Percentiles rank a stretch among this genome's conserved stretches.
Evolutionary conservation across 148 eudicot genomes (phyloP).

Genomic region (Oxyria digyna): DNA sequence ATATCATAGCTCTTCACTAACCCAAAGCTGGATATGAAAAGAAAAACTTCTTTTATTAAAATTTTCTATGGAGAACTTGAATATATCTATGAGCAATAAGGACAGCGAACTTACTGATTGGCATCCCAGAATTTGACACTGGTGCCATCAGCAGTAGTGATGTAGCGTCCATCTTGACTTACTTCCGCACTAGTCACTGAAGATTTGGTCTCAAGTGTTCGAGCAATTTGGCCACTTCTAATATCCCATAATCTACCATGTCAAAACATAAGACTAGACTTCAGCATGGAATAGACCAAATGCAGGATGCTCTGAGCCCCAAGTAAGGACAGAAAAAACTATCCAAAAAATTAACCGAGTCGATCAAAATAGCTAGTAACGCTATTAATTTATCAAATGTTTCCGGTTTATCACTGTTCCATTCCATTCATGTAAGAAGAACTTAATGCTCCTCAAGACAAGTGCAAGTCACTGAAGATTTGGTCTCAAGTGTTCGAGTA

Average conservation of each 20-base stretch:
- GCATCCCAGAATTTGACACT: slow-evolving; percentile 94
- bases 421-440: too few relatives aligned
- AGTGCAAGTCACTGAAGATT: slow-evolving; percentile 46
- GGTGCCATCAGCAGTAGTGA: slow-evolving; percentile 81
- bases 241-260: slow-evolving; percentile 69
- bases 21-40: slow-evolving; percentile 53
- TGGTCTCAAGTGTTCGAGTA: slow-evolving; percentile 74
- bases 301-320: too few relatives aligned
- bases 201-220: slow-evolving; percentile 77
- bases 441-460: too few relatives aligned
- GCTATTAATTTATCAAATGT: too few relatives aligned
- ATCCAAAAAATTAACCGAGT: too few relatives aligned
- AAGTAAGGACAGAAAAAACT: too few relatives aligned
- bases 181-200: slow-evolving; percentile 89
- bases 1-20: slow-evolving; percentile 76
- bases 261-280: neutral
- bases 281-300: neutral
- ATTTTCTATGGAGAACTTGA: neutral
- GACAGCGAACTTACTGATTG: slow-evolving; percentile 44
- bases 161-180: slow-evolving; percentile 85
- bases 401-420: too few relatives aligned
- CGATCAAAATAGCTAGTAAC: too few relatives aligned
- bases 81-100: neutral
- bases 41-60: neutral
- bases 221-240: slow-evolving; percentile 63